Evolutionary conservation across 495 filamentous ascomycete genomes (phyloP).

Genomic region (Acidomyces sp.): DNA sequence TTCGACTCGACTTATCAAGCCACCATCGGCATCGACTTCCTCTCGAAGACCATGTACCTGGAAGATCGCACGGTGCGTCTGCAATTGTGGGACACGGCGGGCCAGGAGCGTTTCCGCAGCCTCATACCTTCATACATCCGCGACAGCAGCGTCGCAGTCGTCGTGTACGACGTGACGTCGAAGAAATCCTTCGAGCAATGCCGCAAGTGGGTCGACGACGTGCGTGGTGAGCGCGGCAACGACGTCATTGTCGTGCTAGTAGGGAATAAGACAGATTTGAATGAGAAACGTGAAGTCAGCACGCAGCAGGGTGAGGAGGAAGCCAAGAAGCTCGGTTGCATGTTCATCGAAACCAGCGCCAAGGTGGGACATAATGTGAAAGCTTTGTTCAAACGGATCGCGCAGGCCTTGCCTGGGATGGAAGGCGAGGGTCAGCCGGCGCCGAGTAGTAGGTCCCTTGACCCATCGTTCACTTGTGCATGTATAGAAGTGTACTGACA

Average conservation of each 20-base stretch:
- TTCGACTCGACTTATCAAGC: slow-evolving; percentile 99
- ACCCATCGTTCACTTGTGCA: neutral
- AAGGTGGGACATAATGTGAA: slow-evolving; percentile 98
- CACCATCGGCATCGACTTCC: slow-evolving; percentile 97
- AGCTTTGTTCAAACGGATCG: slow-evolving; percentile 89
- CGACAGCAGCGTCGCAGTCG: slow-evolving; percentile 90
- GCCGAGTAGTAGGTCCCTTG: slow-evolving; percentile 29
- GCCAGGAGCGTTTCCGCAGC: slow-evolving; percentile 92
- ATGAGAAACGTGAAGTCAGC: slow-evolving; percentile 93
- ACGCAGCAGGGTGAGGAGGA: slow-evolving; percentile 92
- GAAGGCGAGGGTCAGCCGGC: slow-evolving; percentile 47
- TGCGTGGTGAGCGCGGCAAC: slow-evolving; percentile 87
- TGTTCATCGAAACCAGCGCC: slow-evolving; percentile 98
- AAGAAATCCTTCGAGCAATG: slow-evolving; percentile 95
- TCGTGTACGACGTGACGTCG: slow-evolving; percentile 98
- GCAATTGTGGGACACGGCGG: slow-evolving; percentile 96
- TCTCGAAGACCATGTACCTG: slow-evolving; percentile 99
- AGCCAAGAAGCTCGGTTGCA: slow-evolving; percentile 89
- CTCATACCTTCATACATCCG: slow-evolving; percentile 97
- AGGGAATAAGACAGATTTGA: slow-evolving; percentile 97
- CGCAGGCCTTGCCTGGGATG: slow-evolving; percentile 95
- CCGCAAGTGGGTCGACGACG: slow-evolving; percentile 97
- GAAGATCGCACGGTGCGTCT: slow-evolving; percentile 95
- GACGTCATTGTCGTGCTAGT: slow-evolving; percentile 98
- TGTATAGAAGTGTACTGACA: no score